Conservation (phyloP, 306 rosid genomes). For the Pueraria montana region DNA sequence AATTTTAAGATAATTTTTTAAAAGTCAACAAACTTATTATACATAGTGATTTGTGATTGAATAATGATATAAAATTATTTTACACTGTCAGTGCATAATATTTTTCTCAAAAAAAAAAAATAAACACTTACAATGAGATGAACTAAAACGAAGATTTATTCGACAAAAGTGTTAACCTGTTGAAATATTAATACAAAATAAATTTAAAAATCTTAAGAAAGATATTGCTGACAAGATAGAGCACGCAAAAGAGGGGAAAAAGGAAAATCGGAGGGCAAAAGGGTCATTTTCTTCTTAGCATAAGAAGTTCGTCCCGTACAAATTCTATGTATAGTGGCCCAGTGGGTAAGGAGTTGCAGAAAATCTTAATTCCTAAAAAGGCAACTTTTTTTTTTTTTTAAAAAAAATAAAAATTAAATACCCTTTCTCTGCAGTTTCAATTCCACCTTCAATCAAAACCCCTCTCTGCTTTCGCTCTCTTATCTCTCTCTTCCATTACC, state of each 20-base stretch:
- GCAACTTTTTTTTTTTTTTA: background rate
- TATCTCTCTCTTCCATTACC: conserved; percentile 36
- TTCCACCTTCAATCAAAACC: conserved; percentile 55
- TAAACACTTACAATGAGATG: background rate
- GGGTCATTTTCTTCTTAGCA: background rate
- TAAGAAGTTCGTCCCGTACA: background rate
- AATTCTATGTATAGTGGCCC: conserved; percentile 27
- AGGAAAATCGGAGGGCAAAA: background rate
- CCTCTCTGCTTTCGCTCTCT: conserved; percentile 37
- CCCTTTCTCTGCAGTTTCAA: conserved; percentile 32
- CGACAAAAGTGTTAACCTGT: background rate
- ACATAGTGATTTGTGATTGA: too few species aligned
- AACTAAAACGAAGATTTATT: background rate
- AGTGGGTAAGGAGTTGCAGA: conserved; percentile 32
- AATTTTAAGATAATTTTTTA: too few species aligned
- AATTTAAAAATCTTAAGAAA: background rate
- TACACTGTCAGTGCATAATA: too few species aligned
- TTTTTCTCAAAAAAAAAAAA: too few species aligned
- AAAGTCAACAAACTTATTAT: too few species aligned
- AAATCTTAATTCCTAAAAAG: conserved; percentile 40
- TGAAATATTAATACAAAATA: background rate
- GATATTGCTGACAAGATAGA: background rate
- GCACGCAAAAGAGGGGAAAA: background rate
- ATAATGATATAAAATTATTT: too few species aligned
- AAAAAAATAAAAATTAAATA: background rate